Evolutionary conservation across 345 rosid species (phyloP).

Genomic region (Erysimum cheiranthoides): DNA sequence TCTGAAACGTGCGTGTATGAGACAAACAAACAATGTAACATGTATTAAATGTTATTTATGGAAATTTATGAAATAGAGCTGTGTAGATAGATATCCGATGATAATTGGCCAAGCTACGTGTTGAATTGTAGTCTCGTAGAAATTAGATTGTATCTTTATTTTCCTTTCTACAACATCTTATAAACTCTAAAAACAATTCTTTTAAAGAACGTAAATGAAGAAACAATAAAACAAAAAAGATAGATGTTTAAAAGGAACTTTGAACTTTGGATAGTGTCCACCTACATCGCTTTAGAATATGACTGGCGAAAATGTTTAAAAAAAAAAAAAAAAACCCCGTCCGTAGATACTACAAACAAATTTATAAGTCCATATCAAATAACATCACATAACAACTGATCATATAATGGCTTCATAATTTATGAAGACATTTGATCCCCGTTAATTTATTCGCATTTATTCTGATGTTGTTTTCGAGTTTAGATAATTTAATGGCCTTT

Average conservation of each 20-base stretch:
- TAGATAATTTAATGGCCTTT: too few relatives aligned
- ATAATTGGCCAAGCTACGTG: not conserved
- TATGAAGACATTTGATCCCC: too few relatives aligned
- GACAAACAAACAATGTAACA: not conserved
- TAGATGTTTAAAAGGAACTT: not conserved
- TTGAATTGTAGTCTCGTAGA: not conserved
- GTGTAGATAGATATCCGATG: not conserved
- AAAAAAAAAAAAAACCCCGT: too few relatives aligned
- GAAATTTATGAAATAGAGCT: not conserved
- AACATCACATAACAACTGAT: too few relatives aligned
- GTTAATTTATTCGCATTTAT: too few relatives aligned
- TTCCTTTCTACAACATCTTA: not conserved
- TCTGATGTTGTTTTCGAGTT: too few relatives aligned
- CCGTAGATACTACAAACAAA: too few relatives aligned
- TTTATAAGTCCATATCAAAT: too few relatives aligned
- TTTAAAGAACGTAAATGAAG: not conserved
- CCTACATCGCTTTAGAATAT: not conserved
- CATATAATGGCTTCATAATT: too few relatives aligned
- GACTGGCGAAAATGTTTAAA: too few relatives aligned
- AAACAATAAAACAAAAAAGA: not conserved
- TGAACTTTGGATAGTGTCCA: not conserved
- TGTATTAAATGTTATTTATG: not conserved
- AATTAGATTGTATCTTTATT: not conserved
- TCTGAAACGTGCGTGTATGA: too few relatives aligned
- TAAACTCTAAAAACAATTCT: not conserved